Conservation (phyloP, 352 stramenopile genomes). For the Phytophthora tentaculata region DNA sequence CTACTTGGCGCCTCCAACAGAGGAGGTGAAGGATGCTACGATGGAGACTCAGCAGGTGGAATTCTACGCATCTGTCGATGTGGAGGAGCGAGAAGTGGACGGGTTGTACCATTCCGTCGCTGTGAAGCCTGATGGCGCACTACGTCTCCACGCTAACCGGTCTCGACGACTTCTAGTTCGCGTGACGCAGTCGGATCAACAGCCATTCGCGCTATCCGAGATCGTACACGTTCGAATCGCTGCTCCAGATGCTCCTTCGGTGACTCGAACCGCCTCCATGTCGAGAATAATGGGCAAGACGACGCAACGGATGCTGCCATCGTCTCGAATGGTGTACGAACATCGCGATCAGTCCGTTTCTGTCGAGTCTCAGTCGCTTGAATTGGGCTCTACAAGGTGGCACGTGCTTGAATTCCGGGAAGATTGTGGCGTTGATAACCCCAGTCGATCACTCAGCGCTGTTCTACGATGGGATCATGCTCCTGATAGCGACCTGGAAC, state of each 20-base stretch:
- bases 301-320: conserved; percentile 46
- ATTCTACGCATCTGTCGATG: conserved; percentile 79
- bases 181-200: conserved; percentile 72
- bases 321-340: conserved; percentile 33
- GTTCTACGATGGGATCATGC: conserved; percentile 65
- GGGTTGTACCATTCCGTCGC: conserved; percentile 70
- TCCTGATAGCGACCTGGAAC: conserved; percentile 30
- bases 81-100: conserved; percentile 72
- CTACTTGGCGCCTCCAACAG: not conserved
- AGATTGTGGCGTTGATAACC: conserved; percentile 36
- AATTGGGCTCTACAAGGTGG: conserved; percentile 33
- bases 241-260: conserved; percentile 30
- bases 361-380: conserved; percentile 14
- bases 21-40: conserved; percentile 2
- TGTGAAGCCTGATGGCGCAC: conserved; percentile 70
- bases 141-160: conserved; percentile 71
- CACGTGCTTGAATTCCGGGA: conserved; percentile 45
- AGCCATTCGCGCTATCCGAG: conserved; percentile 50
- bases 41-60: conserved; percentile 35
- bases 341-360: conserved; percentile 15
- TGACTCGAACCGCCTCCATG: conserved; percentile 38
- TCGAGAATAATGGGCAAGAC: conserved; percentile 48
- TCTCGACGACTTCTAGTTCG: conserved; percentile 62
- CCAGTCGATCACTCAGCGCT: conserved; percentile 58
- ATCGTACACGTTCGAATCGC: conserved; percentile 59